phyloP scores from a whole-genome alignment of 192 early-diverging fungal species.

The Fimicolochytrium jonesii region DNA sequence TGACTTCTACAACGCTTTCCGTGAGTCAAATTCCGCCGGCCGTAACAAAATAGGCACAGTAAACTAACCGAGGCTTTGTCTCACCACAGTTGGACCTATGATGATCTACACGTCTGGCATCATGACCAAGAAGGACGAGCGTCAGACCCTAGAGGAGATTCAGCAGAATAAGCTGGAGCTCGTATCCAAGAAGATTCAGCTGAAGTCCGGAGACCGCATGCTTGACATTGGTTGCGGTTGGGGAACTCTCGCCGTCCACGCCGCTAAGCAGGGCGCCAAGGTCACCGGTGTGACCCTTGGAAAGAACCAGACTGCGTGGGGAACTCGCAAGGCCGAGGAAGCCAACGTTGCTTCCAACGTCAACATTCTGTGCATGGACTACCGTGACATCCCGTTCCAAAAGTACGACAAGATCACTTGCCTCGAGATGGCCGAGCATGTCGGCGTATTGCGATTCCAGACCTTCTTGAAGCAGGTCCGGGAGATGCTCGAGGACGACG shows the following conservation, averaged over 20 bases:
- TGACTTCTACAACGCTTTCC: slow-evolving; percentile 94
- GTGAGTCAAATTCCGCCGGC: too few relatives aligned
- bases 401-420: slow-evolving; percentile 97
- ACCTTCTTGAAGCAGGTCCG: slow-evolving; percentile 87
- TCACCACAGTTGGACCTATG: slow-evolving; percentile 77
- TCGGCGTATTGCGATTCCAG: slow-evolving; percentile 85
- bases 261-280: slow-evolving; percentile 83
- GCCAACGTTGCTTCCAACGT: slow-evolving; percentile 77
- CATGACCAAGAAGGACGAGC: slow-evolving; percentile 65
- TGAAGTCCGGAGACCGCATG: slow-evolving; percentile 82
- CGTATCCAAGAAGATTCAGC: slow-evolving; percentile 78
- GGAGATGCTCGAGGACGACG: slow-evolving; percentile 95
- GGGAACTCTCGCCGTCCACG: slow-evolving; percentile 88
- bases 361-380: slow-evolving; percentile 88
- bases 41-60: slow-evolving; percentile 2
- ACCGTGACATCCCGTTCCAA: slow-evolving; percentile 92
- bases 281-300: slow-evolving; percentile 93
- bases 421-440: slow-evolving; percentile 99
- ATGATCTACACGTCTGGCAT: slow-evolving; percentile 98
- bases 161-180: slow-evolving; percentile 95
- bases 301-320: slow-evolving; percentile 87
- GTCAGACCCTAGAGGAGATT: slow-evolving; percentile 87
- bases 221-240: slow-evolving; percentile 99
- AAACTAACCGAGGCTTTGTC: too few relatives aligned
- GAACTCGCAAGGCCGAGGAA: slow-evolving; percentile 75